These are phyloP conservation scores for Yarrowia deformans DNA, from an alignment of 805 yeast genomes.

Conservation along the genomic window DNA sequence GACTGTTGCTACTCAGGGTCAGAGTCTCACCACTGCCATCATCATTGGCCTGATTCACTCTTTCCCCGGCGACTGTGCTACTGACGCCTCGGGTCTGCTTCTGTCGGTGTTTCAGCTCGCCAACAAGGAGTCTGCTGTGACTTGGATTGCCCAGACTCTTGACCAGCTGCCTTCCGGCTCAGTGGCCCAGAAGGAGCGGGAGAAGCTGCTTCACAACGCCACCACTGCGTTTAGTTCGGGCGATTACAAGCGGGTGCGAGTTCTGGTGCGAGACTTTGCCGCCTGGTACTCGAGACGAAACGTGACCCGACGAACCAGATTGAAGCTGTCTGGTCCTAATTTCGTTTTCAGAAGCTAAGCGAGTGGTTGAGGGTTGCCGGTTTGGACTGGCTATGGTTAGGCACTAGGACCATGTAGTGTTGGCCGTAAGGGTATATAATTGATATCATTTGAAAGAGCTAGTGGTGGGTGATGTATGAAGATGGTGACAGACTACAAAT, in stretches of 20 bases:
- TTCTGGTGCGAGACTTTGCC: conserved; percentile 76
- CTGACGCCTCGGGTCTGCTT: conserved; percentile 78
- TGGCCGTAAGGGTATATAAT: neutral
- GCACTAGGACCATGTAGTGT: no score
- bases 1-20: conserved; percentile 64
- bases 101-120: conserved; percentile 64
- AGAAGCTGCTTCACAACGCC: conserved; percentile 58
- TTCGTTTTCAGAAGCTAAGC: conserved; percentile 21
- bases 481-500: no score
- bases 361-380: no score
- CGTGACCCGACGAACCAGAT: conserved; percentile 51
- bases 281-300: conserved; percentile 84
- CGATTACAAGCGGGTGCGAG: conserved; percentile 76
- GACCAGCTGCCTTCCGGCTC: conserved; percentile 65
- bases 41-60: conserved; percentile 72
- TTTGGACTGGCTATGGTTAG: neutral
- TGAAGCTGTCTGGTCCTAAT: conserved; percentile 31
- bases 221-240: conserved; percentile 55
- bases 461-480: neutral
- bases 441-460: conserved; percentile 2
- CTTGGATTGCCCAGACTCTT: conserved; percentile 69
- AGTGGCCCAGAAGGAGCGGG: conserved; percentile 71
- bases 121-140: conserved; percentile 54
- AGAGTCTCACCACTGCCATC: conserved; percentile 59
- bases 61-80: conserved; percentile 71